phyloP scores from a whole-genome alignment of 2,329 filamentous ascomycete genomes.

The Coleophoma crateriformis region DNA sequence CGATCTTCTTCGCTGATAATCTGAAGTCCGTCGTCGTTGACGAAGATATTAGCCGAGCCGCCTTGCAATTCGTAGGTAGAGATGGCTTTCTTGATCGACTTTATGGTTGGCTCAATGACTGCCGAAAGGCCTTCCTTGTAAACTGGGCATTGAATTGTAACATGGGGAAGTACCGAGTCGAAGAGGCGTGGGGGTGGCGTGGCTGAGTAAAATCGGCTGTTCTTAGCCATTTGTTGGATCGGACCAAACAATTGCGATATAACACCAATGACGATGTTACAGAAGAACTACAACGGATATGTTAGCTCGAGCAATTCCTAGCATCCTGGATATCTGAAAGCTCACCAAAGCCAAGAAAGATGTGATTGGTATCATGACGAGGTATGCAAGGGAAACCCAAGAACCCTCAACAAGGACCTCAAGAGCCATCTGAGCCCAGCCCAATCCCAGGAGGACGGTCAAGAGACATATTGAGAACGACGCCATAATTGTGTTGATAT shows the following conservation, averaged over 20 bases:
- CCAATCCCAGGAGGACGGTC: neutral
- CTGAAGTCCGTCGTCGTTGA: conserved; percentile 67
- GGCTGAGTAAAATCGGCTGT: conserved; percentile 28
- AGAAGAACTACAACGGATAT: neutral
- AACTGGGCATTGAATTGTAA: conserved; percentile 44
- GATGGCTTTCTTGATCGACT: conserved; percentile 50
- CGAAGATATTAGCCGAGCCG: conserved; percentile 62
- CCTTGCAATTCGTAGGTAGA: conserved; percentile 55
- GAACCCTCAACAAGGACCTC: conserved; percentile 39
- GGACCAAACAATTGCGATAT: neutral
- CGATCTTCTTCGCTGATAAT: conserved; percentile 45
- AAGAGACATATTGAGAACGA: neutral
- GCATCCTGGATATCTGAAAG: conserved; percentile 14
- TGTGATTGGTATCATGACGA: conserved; percentile 43
- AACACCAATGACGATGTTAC: neutral
- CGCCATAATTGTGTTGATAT: neutral
- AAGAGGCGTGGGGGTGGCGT: conserved; percentile 31
- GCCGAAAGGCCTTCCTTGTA: conserved; percentile 42
- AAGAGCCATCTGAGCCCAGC: neutral
- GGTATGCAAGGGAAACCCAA: conserved; percentile 48
- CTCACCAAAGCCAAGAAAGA: conserved; percentile 29
- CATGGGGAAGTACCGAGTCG: conserved; percentile 34
- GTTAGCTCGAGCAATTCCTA: too few species aligned
- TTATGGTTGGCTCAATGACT: conserved; percentile 49
- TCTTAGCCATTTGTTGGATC: neutral